Conservation (phyloP, 352 stramenopile genomes). For the Ophiocytium majus region DNA sequence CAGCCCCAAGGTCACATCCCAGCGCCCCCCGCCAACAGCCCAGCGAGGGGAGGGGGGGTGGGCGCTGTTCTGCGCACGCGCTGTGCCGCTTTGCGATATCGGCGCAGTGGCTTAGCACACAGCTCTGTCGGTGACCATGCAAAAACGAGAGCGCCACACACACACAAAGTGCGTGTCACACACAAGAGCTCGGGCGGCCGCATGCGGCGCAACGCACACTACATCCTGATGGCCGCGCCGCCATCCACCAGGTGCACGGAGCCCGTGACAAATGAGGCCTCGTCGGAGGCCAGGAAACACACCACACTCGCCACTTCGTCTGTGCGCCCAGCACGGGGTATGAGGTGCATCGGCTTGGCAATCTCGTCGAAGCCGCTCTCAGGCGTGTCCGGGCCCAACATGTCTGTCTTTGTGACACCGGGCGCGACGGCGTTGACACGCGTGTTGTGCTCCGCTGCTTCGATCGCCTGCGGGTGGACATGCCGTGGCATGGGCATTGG, state of each 20-base stretch:
- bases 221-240: slow-evolving; percentile 22
- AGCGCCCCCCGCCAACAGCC: too few relatives aligned
- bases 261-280: slow-evolving; percentile 37
- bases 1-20: too few relatives aligned
- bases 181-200: too few relatives aligned
- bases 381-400: not conserved
- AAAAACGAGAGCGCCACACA: too few relatives aligned
- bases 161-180: too few relatives aligned
- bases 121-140: too few relatives aligned
- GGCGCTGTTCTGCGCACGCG: too few relatives aligned
- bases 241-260: slow-evolving; percentile 31
- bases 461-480: not conserved
- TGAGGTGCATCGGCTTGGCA: not conserved
- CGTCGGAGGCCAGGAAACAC: slow-evolving; percentile 30
- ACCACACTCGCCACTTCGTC: slow-evolving; percentile 30
- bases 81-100: too few relatives aligned
- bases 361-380: not conserved
- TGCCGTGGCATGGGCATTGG: not conserved
- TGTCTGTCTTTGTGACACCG: not conserved
- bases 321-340: not conserved
- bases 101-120: too few relatives aligned
- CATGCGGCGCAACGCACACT: too few relatives aligned
- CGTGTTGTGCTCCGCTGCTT: slow-evolving; percentile 11
- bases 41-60: too few relatives aligned
- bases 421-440: not conserved